Evolutionary conservation across 2,329 filamentous ascomycete species (phyloP), one percentile per base, ranked within the genome.

Genomic region (Colletotrichum lentis): DNA sequence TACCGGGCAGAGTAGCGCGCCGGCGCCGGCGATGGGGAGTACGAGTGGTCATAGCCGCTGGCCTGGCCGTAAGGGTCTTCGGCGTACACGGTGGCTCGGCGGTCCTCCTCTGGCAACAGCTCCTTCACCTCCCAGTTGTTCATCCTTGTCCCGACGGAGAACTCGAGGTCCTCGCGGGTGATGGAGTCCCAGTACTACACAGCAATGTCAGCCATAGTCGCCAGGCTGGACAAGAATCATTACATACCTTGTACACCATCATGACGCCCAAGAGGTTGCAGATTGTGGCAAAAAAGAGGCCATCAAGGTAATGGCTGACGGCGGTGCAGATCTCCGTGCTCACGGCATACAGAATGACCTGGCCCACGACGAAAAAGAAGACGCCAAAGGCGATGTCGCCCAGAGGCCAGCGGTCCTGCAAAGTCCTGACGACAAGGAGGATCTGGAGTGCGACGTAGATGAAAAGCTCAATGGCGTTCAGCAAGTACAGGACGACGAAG

Each of bases 61-160:
- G 85, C 81, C 46, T 88, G 88, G 58, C 82, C 84, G 70, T 88
- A 88, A 2, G 86, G 86, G 71, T 90, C 88, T 65, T 93, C 91
- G 53, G 85, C 82, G 78, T 94, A 96, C 53, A 91, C 80, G 2
- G 92, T 94, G 24, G 83, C 83, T 67, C 91, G 87, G 68, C 91
- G 90, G 67, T 95, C 92, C 64, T 96, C 93, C 72, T 96, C 92
- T 52, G 90, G 88, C 20, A 96, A 84, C 12, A 93, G 85, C 71
- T 98, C 95, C 83, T 98, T 98, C 77, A 98, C 91, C 77, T 99
- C 96, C 96, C 96, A 99, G 79, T 96, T 97, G 82, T 97, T 96
- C 81, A 93, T 91, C 78, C 95, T 93, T 67, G 93, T 93, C 72
- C 95, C 95, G 57, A 99, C 96, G 3, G 94, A 97, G 80, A 99